Conservation (phyloP, 768 basidiomycete species). For the Boletus fagicola region DNA sequence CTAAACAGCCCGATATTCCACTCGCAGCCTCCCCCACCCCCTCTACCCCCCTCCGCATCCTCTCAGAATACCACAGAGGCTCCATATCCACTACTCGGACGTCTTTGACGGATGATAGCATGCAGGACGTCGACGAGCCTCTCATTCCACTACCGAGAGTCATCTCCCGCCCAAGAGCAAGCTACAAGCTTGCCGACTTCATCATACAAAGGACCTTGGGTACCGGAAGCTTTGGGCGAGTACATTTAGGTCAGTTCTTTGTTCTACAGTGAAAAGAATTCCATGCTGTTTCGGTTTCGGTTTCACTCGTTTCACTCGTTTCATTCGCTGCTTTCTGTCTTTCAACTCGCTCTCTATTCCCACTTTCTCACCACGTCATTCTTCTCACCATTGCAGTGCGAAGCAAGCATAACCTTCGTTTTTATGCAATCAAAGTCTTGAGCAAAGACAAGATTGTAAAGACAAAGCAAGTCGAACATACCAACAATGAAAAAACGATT, state of each 20-base stretch:
- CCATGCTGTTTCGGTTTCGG: background rate
- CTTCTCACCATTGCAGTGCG: conserved; percentile 50
- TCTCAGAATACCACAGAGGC: conserved; percentile 54
- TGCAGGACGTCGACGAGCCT: conserved; percentile 38
- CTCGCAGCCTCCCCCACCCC: background rate
- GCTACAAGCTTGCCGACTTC: conserved; percentile 74
- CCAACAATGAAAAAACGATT: conserved; percentile 91
- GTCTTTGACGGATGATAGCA: conserved; percentile 52
- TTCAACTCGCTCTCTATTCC: background rate
- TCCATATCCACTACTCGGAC: conserved; percentile 69
- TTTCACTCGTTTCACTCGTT: background rate
- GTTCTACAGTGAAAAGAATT: background rate
- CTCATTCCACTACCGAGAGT: conserved; percentile 35
- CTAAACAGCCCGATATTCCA: conserved; percentile 12
- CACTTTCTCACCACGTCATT: conserved; percentile 6
- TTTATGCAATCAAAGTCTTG: conserved; percentile 94
- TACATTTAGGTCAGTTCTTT: conserved; percentile 66
- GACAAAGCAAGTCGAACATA: conserved; percentile 96
- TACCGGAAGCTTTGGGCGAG: conserved; percentile 97
- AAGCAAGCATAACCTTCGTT: conserved; percentile 92
- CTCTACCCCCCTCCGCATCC: conserved; percentile 25
- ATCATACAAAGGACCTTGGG: conserved; percentile 82
- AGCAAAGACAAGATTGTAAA: conserved; percentile 90
- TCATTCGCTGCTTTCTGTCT: background rate
- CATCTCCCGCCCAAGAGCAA: conserved; percentile 54